A percentile compares a stretch with the other conserved stretches of the same genome.
Evolutionary conservation across 768 basidiomycete genomes (phyloP).

Genomic region (Phylloporus scabripes): DNA sequence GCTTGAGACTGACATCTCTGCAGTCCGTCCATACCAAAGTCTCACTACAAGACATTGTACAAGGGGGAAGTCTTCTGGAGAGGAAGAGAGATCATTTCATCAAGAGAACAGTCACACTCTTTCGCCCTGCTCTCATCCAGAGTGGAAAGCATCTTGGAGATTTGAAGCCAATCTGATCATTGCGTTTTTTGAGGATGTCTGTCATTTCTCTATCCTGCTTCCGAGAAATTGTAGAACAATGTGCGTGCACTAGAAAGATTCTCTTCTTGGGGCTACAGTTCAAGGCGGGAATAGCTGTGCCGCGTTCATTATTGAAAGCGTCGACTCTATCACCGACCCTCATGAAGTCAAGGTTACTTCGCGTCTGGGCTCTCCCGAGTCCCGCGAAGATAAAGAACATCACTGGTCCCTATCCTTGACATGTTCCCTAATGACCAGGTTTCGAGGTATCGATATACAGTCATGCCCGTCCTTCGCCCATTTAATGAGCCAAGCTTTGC

Average conservation of each 20-base stretch:
- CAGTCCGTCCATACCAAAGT: no score
- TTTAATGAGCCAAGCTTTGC: conserved; percentile 23
- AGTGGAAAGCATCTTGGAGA: conserved; percentile 31
- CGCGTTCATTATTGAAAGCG: conserved; percentile 16
- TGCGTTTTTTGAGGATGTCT: conserved; percentile 4
- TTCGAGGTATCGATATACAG: conserved; percentile 16
- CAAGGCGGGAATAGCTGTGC: not conserved
- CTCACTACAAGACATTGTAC: no score
- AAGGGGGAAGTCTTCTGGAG: no score
- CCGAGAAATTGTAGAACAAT: no score
- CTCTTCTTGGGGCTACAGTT: conserved; percentile 10
- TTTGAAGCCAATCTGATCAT: not conserved
- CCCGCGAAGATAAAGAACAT: conserved; percentile 8
- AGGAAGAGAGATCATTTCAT: no score
- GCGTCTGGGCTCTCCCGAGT: not conserved
- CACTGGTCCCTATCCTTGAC: conserved; percentile 21
- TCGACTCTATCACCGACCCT: not conserved
- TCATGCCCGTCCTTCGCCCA: conserved; percentile 26
- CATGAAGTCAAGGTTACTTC: conserved; percentile 5
- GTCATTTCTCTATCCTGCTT: not conserved
- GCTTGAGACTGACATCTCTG: no score
- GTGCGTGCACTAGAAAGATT: not conserved
- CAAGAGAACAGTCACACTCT: no score
- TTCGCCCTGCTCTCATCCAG: conserved; percentile 14
- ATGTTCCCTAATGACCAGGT: conserved; percentile 12